These are phyloP conservation scores for Mimosa bimucronata DNA, from an alignment of 306 rosid species.

Conservation along the genomic window DNA sequence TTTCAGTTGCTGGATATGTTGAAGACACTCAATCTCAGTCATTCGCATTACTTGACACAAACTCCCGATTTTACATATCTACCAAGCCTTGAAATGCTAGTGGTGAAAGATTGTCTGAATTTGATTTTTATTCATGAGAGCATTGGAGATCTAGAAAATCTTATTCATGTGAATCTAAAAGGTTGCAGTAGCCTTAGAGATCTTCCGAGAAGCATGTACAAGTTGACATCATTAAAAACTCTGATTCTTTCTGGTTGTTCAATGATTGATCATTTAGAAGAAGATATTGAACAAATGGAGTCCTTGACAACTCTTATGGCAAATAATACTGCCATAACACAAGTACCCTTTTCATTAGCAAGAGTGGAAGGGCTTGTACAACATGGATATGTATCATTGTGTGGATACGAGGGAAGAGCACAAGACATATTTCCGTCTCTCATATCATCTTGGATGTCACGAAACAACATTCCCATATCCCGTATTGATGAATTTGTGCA, in stretches of 20 bases:
- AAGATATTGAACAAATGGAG: constrained; percentile 44
- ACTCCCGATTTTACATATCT: constrained; percentile 47
- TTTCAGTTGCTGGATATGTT: constrained; percentile 29
- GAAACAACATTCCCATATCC: not conserved
- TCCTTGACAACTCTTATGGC: constrained; percentile 47
- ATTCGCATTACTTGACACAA: constrained; percentile 5
- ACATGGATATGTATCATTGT: constrained; percentile 28
- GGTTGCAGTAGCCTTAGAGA: constrained; percentile 25
- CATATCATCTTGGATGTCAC: not conserved
- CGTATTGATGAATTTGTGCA: not conserved
- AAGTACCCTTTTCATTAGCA: constrained; percentile 34
- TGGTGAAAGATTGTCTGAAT: constrained; percentile 13
- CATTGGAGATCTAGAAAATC: constrained; percentile 20
- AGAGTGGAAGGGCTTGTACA: constrained; percentile 21
- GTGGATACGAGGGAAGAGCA: constrained; percentile 44
- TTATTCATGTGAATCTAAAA: constrained; percentile 32
- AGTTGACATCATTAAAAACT: constrained; percentile 42
- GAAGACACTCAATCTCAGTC: constrained; percentile 44
- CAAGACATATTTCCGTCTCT: not conserved
- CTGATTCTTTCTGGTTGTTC: constrained; percentile 52
- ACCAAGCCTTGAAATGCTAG: constrained; percentile 22
- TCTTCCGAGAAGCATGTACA: constrained; percentile 13
- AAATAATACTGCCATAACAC: constrained; percentile 39
- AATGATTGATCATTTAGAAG: constrained; percentile 36
- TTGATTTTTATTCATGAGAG: constrained; percentile 38